A percentile compares a stretch with the other conserved stretches of the same genome.
These are phyloP conservation scores for Rhazya stricta DNA, from an alignment of 257 asterid species.

Conservation along the genomic window DNA sequence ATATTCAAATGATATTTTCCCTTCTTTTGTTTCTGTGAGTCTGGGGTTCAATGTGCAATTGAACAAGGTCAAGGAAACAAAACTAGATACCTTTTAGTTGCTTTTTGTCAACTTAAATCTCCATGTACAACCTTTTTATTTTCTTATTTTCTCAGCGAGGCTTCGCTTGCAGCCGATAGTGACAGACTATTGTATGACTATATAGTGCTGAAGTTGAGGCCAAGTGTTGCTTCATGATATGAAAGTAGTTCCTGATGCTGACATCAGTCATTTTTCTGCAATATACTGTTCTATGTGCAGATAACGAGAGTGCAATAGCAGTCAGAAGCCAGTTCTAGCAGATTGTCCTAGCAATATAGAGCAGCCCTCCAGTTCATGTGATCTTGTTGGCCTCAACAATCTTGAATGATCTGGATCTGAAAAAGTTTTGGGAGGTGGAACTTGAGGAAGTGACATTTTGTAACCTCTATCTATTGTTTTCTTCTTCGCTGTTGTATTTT, in stretches of 20 bases:
- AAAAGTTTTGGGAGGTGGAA: constrained; percentile 79
- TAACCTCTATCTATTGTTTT: background rate
- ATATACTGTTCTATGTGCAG: constrained; percentile 80
- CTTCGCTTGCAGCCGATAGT: background rate
- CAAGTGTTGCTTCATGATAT: background rate
- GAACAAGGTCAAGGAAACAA: background rate
- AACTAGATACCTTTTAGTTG: background rate
- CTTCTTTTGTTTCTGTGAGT: background rate
- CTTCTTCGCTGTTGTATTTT: too few species aligned
- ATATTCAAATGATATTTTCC: background rate
- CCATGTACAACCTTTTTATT: background rate
- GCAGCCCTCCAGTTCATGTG: constrained; percentile 95
- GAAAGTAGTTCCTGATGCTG: background rate
- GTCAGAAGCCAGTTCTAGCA: constrained; percentile 98
- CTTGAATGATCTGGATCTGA: constrained; percentile 76
- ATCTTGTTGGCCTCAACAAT: constrained; percentile 74
- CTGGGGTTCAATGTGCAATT: background rate
- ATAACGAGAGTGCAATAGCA: constrained; percentile 81
- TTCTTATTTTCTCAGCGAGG: background rate
- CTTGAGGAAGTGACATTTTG: constrained; percentile 44
- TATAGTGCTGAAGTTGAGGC: background rate
- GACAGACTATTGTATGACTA: background rate
- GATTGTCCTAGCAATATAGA: constrained; percentile 93
- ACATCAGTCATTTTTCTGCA: background rate
- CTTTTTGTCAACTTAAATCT: background rate